phyloP scores from a whole-genome alignment of 2,329 filamentous ascomycete genomes.

The Fusarium circinatum region DNA sequence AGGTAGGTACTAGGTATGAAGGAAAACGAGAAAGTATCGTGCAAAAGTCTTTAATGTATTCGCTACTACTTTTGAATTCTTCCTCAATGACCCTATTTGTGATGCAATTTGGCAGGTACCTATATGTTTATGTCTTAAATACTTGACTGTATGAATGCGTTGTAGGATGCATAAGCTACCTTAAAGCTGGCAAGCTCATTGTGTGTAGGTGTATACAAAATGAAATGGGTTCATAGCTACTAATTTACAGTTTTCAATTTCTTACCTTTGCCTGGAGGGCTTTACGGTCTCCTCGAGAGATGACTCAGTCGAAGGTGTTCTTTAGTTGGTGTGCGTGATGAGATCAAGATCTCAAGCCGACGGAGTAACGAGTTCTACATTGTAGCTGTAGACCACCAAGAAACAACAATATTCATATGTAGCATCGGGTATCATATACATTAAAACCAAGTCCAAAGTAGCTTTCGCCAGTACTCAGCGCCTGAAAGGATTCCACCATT shows the following conservation, averaged over 20 bases:
- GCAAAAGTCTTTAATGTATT: background rate
- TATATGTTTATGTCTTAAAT: background rate
- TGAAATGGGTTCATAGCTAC: background rate
- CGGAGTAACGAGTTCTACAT: background rate
- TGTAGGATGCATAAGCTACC: background rate
- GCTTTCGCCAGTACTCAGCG: background rate
- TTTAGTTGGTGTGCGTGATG: background rate
- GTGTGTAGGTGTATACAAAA: background rate
- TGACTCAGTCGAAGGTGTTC: background rate
- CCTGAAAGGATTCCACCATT: constrained; percentile 39
- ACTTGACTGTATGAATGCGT: background rate
- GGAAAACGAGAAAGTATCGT: background rate
- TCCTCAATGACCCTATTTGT: background rate
- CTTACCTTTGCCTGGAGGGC: background rate
- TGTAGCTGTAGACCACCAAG: background rate
- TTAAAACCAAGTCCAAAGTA: background rate
- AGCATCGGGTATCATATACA: background rate
- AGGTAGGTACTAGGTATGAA: background rate
- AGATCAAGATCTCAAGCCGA: background rate
- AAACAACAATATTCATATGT: background rate
- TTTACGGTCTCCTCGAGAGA: background rate
- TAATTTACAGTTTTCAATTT: background rate
- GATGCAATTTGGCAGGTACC: background rate
- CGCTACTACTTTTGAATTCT: background rate
- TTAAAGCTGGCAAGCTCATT: background rate